A percentile compares a stretch with the other conserved stretches of the same genome.
Evolutionary conservation across 192 early-diverging fungal species (phyloP).

Genomic region (Jimgerdemannia lactiflua): DNA sequence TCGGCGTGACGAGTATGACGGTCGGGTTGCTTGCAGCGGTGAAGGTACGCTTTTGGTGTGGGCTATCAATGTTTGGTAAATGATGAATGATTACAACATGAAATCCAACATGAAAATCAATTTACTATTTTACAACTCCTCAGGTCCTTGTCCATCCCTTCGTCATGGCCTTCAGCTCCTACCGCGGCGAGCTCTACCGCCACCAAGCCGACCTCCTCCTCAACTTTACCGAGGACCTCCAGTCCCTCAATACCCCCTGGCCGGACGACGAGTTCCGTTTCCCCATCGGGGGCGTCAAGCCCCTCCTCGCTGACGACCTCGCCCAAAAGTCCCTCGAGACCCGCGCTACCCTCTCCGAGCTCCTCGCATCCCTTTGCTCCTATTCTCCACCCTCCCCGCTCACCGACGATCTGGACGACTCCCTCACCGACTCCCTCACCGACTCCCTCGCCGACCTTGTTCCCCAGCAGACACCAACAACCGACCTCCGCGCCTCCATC

Average conservation of each 20-base stretch:
- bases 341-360: too few relatives aligned
- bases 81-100: neutral
- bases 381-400: too few relatives aligned
- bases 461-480: neutral
- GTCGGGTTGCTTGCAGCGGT: conserved; percentile 26
- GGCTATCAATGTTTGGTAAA: neutral
- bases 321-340: too few relatives aligned
- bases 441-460: too few relatives aligned
- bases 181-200: conserved; percentile 1
- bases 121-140: neutral
- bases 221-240: too few relatives aligned
- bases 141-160: conserved; percentile 4
- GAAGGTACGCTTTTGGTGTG: conserved; percentile 16
- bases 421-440: too few relatives aligned
- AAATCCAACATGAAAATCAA: neutral
- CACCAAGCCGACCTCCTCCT: neutral
- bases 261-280: too few relatives aligned
- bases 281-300: too few relatives aligned
- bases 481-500: neutral
- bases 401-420: too few relatives aligned
- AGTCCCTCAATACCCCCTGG: too few relatives aligned
- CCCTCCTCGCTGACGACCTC: too few relatives aligned
- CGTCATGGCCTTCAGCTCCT: conserved; percentile 6
- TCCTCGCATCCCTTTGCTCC: too few relatives aligned
- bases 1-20: conserved; percentile 19